phyloP scores from a whole-genome alignment of 2,329 filamentous ascomycete species.

The Pestalotiopsis sp. region DNA sequence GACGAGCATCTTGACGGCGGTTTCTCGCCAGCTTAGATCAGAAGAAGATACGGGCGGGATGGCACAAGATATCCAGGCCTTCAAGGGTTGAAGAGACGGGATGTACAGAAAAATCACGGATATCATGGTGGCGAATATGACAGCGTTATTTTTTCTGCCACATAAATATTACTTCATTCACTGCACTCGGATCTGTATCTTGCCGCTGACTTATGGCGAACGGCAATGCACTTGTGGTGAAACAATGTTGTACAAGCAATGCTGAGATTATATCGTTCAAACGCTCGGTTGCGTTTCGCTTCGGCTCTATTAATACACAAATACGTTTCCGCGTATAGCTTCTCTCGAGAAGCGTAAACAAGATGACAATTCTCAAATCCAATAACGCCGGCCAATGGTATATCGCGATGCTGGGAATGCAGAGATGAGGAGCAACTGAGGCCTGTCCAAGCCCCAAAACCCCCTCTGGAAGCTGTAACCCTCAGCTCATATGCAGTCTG shows the following conservation, averaged over 20 bases:
- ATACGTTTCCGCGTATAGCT: not conserved
- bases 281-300: not conserved
- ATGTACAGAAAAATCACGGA: not conserved
- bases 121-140: too few relatives aligned
- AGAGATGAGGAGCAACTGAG: not conserved
- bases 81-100: not conserved
- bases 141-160: too few relatives aligned
- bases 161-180: too few relatives aligned
- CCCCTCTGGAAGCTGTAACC: not conserved
- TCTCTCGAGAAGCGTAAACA: not conserved
- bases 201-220: not conserved
- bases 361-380: not conserved
- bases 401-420: constrained; percentile 5
- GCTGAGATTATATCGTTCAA: not conserved
- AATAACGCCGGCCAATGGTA: not conserved
- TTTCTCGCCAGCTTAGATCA: not conserved
- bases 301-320: not conserved
- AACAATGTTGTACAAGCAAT: not conserved
- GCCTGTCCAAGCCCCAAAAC: not conserved
- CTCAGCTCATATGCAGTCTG: not conserved
- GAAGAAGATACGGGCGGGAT: not conserved
- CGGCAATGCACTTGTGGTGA: not conserved
- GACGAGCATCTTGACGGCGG: not conserved
- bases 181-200: not conserved
- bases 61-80: not conserved